Evolutionary conservation across 495 filamentous ascomycete genomes (phyloP).

Genomic region (Usnea hakonensis): DNA sequence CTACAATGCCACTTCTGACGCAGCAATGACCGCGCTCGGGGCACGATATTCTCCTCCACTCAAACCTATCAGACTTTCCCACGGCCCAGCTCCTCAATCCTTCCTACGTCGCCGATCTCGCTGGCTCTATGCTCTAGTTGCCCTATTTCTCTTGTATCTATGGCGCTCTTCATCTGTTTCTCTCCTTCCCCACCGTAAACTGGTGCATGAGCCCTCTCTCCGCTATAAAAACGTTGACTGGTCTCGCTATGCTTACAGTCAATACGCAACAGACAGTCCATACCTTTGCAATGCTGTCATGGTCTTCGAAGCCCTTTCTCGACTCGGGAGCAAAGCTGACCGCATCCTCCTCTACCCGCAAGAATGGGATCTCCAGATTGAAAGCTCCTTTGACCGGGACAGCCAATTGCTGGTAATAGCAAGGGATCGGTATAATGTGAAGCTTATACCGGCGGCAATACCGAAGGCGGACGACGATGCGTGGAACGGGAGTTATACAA

Average conservation of each 20-base stretch:
- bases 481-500: constrained; percentile 60
- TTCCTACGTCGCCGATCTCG: constrained; percentile 8
- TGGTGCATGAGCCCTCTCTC: constrained; percentile 16
- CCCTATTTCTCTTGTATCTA: constrained; percentile 11
- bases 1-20: constrained; percentile 1
- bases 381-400: constrained; percentile 17
- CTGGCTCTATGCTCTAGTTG: constrained; percentile 10
- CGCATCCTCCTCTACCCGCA: constrained; percentile 61
- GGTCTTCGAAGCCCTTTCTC: constrained; percentile 58
- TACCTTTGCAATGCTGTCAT: constrained; percentile 73
- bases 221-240: constrained; percentile 37
- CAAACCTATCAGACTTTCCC: constrained; percentile 8
- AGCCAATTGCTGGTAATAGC: constrained; percentile 54
- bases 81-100: background rate
- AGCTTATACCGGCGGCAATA: constrained; percentile 53
- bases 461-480: constrained; percentile 40
- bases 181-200: constrained; percentile 2
- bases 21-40: constrained; percentile 10
- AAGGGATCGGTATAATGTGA: constrained; percentile 51
- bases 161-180: constrained; percentile 7
- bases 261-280: constrained; percentile 60
- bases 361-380: constrained; percentile 27
- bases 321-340: constrained; percentile 55
- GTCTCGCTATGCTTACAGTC: constrained; percentile 59
- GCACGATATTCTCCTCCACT: constrained; percentile 15